Conservation (phyloP, 306 rosid species). For the Casuarina glauca region DNA sequence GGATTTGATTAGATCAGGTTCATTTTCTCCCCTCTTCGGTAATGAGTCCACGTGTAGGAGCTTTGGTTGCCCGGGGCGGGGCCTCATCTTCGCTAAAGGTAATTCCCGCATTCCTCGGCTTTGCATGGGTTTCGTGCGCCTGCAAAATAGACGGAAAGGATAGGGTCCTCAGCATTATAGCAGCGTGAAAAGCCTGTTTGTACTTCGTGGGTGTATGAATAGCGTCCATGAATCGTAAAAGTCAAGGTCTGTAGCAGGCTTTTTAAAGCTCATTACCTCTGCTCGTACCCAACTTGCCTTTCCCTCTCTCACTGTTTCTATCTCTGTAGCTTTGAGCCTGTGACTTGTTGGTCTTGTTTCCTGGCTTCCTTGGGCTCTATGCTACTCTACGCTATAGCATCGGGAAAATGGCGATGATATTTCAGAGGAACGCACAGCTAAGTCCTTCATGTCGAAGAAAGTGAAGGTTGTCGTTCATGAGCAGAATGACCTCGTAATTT, state of each 20-base stretch:
- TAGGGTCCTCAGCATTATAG: background rate
- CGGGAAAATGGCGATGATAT: no score
- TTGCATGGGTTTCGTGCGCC: slow-evolving; percentile 29
- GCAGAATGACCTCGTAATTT: background rate
- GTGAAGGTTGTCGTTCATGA: background rate
- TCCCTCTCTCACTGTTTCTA: no score
- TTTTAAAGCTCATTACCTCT: background rate
- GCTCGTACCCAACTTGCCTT: background rate
- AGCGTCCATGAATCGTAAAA: no score
- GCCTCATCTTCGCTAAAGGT: slow-evolving; percentile 34
- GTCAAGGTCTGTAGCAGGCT: slow-evolving; percentile 11
- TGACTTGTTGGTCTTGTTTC: slow-evolving; percentile 14
- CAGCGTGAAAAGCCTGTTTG: slow-evolving; percentile 34
- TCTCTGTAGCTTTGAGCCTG: background rate
- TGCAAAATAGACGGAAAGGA: slow-evolving; percentile 5
- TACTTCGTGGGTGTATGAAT: background rate
- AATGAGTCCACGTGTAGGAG: slow-evolving; percentile 35
- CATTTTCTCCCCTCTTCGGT: no score
- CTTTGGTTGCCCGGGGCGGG: background rate
- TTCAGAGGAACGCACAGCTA: no score
- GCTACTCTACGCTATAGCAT: background rate
- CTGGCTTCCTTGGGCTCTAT: slow-evolving; percentile 31
- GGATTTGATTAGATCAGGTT: no score
- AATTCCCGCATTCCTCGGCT: slow-evolving; percentile 64
- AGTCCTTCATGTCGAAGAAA: background rate